Conservation (phyloP, 2,329 filamentous ascomycete genomes). For the Triangularia verruculosa region DNA sequence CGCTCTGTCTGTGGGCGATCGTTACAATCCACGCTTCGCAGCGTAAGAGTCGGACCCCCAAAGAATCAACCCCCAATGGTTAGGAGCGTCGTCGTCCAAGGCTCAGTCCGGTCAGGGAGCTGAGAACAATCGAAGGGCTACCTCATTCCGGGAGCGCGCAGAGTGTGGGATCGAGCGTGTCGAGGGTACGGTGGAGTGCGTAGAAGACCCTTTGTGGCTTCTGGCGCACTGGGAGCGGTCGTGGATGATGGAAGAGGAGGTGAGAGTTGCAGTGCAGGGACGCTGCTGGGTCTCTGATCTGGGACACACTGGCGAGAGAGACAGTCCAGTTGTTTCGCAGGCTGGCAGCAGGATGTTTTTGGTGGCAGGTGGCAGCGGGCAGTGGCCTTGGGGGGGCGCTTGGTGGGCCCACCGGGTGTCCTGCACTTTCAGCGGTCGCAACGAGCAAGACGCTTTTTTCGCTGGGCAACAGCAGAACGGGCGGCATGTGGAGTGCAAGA, state of each 20-base stretch:
- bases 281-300: neutral
- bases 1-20: neutral
- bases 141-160: slow-evolving; percentile 50
- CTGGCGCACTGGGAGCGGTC: slow-evolving; percentile 15
- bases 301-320: slow-evolving; percentile 5
- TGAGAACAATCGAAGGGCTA: slow-evolving; percentile 55
- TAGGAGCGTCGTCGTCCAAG: slow-evolving; percentile 13
- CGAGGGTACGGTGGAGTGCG: slow-evolving; percentile 15
- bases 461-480: slow-evolving; percentile 26
- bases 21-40: slow-evolving; percentile 6
- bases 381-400: slow-evolving; percentile 14
- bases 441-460: slow-evolving; percentile 22
- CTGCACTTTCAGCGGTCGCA: slow-evolving; percentile 16
- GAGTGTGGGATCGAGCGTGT: slow-evolving; percentile 22
- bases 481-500: slow-evolving; percentile 17
- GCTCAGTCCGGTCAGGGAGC: slow-evolving; percentile 61
- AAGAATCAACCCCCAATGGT: neutral
- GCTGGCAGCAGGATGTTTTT: slow-evolving; percentile 24
- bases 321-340: slow-evolving; percentile 12
- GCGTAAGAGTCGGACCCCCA: slow-evolving; percentile 16
- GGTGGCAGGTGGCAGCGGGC: slow-evolving; percentile 23
- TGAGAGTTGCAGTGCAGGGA: slow-evolving; percentile 14
- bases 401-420: slow-evolving; percentile 9
- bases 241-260: slow-evolving; percentile 12
- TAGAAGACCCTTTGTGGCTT: neutral